Evolutionary conservation across 139 green algal species (phyloP), one percentile per base, ranked within the genome.

Genomic region (Chlorella sp.): DNA sequence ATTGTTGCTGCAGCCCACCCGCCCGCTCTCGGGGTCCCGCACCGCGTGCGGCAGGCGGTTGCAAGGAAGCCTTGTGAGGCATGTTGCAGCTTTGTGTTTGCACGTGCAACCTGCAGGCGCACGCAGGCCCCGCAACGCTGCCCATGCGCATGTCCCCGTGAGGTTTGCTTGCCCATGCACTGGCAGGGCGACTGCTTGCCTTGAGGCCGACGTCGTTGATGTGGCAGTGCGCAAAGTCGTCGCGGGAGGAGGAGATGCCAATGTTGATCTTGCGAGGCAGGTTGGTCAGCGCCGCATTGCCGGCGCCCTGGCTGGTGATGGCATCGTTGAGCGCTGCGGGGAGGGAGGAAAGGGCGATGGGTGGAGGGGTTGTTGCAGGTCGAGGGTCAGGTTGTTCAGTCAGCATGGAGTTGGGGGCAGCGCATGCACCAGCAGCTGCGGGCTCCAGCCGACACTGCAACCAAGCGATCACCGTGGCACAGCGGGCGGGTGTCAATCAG

Each of bases 141-240:
- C n/a, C n/a, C n/a, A n/a, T n/a, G n/a, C n/a, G n/a, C n/a, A n/a
- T n/a, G n/a, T n/a, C n/a, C n/a, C n/a, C n/a, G n/a, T n/a, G n/a
- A n/a, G n/a, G n/a, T n/a, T n/a, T n/a, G n/a, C n/a, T n/a, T n/a
- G n/a, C n/a, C 46, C 11, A 11, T 11, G 46, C 46, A 54, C 8
- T 11, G 11, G 46, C 8, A 8, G 11, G 11, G 8, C 74, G 43
- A 1, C 19, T 32, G 4, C 80, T 0, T 69, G 80, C 81, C 81
- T 97, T 92, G 79, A 97, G 96, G 16, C 93, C 97, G 19, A 99
- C 91, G 85, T 99, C 97, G 86, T 99, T 99, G 92, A 99, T 99
- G 89, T 99, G 95, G 44, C 96, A 96, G 92, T 99, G 97, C 46
- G 95, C 95, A 89, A 98, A 99, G 82, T 98, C 91, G 87, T 99